Evolutionary conservation across 2,329 filamentous ascomycete species (phyloP).

Genomic region (Alternaria infectoria): DNA sequence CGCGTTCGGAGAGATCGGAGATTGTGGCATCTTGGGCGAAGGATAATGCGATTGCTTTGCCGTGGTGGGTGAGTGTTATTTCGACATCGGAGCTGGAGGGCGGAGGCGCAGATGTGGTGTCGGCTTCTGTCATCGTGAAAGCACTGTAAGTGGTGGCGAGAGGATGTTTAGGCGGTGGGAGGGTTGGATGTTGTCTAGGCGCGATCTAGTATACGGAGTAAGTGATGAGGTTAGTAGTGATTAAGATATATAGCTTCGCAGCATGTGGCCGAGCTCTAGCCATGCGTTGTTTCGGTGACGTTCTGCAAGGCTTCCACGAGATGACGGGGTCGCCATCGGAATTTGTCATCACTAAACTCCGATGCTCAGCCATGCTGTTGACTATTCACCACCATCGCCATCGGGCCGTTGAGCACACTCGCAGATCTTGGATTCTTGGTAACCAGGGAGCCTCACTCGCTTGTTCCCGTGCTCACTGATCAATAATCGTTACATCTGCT

Average conservation of each 20-base stretch:
- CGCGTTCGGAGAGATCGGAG: constrained; percentile 64
- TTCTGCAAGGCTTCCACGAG: constrained; percentile 46
- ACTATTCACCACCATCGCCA: background rate
- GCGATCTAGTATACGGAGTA: constrained; percentile 13
- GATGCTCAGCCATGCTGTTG: background rate
- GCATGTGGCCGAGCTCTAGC: constrained; percentile 25
- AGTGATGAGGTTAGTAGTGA: constrained; percentile 34
- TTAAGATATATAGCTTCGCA: constrained; percentile 38
- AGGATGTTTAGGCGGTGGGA: background rate
- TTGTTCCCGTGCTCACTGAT: background rate
- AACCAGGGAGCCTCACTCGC: background rate
- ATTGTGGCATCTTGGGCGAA: constrained; percentile 61
- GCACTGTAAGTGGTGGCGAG: background rate
- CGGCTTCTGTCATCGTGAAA: constrained; percentile 20
- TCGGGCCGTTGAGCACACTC: background rate
- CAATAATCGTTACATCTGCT: background rate
- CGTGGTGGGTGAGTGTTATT: constrained; percentile 63
- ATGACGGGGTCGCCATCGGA: constrained; percentile 29
- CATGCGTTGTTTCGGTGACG: constrained; percentile 33
- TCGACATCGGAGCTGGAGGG: constrained; percentile 26
- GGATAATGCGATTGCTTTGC: constrained; percentile 56
- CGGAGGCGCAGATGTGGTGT: constrained; percentile 10
- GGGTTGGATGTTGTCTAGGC: background rate
- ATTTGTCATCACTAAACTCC: constrained; percentile 43
- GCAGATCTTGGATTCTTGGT: background rate